phyloP scores from a whole-genome alignment of 164 flowering plant genomes.

The Annona squamosa region DNA sequence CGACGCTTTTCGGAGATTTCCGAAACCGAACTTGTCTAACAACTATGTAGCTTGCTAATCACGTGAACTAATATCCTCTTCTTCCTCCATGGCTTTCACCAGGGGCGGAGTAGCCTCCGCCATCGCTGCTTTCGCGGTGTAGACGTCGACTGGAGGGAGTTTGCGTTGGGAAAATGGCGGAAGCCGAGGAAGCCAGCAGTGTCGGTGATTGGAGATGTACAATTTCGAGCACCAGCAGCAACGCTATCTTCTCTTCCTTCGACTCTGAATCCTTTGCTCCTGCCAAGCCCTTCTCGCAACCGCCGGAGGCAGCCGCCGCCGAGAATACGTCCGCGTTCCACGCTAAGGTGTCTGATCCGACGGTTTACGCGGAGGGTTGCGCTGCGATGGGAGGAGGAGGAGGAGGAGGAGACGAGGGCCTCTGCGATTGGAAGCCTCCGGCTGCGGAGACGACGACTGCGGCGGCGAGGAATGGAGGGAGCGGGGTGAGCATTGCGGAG shows the following conservation, averaged over 20 bases:
- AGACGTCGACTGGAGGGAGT: background rate
- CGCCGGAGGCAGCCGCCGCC: background rate
- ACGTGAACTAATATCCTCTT: background rate
- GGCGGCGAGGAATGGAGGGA: background rate
- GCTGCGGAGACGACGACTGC: background rate
- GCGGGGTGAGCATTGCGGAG: conserved; percentile 44
- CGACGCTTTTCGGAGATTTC: background rate
- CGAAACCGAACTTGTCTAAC: background rate
- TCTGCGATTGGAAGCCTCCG: conserved; percentile 11
- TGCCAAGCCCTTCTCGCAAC: conserved; percentile 10
- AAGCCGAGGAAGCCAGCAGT: conserved; percentile 12
- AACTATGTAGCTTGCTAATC: background rate
- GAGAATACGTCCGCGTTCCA: too few relatives aligned
- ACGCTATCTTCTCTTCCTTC: conserved; percentile 11
- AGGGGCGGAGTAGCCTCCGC: background rate
- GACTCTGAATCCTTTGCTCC: conserved; percentile 7
- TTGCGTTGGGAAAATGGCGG: conserved; percentile 12
- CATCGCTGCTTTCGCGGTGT: background rate
- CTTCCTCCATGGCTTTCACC: too few relatives aligned
- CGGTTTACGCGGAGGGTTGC: background rate
- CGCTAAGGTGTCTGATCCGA: background rate
- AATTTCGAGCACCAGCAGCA: conserved; percentile 16
- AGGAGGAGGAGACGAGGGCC: conserved; percentile 3
- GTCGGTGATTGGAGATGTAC: conserved; percentile 19
- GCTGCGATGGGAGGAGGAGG: background rate